A percentile compares a stretch with the other conserved stretches of the same genome.
Conservation (phyloP, 2,329 filamentous ascomycete species). For the Penicillium brevicompactum region DNA sequence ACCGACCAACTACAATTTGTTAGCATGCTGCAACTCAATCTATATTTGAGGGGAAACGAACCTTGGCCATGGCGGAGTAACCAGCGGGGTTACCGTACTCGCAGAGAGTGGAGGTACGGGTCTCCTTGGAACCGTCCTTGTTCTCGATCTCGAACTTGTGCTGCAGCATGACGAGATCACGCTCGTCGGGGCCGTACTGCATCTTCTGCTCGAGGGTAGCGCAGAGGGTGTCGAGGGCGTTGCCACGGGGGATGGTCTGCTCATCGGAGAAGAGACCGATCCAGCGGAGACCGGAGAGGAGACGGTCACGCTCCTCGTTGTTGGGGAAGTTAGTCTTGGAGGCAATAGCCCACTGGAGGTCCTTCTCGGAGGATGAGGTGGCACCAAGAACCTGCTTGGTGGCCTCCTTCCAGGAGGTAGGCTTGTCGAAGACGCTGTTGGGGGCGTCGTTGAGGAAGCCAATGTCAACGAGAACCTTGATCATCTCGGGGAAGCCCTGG, state of each 20-base stretch:
- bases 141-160: conserved; percentile 76
- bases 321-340: conserved; percentile 73
- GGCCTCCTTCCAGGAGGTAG: conserved; percentile 81
- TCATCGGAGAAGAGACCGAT: conserved; percentile 67
- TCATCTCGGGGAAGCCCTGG: conserved; percentile 86
- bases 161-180: conserved; percentile 73
- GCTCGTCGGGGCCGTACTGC: conserved; percentile 79
- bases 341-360: conserved; percentile 72
- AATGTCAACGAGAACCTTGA: conserved; percentile 83
- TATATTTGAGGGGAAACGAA: conserved; percentile 32
- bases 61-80: conserved; percentile 81
- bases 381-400: conserved; percentile 76
- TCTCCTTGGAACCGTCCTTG: conserved; percentile 76
- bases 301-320: conserved; percentile 68
- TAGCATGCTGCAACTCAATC: neutral
- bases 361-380: conserved; percentile 64
- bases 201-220: conserved; percentile 89
- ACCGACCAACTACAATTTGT: conserved; percentile 56
- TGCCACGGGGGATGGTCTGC: conserved; percentile 71
- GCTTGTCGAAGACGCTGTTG: conserved; percentile 65
- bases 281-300: conserved; percentile 74
- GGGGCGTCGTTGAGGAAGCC: conserved; percentile 80
- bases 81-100: conserved; percentile 80
- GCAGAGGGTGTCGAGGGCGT: conserved; percentile 88
- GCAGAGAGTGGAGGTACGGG: conserved; percentile 74